These are phyloP conservation scores for peach (Prunus persica) DNA, from an alignment of 306 rosid species.

Conservation along the genomic window DNA sequence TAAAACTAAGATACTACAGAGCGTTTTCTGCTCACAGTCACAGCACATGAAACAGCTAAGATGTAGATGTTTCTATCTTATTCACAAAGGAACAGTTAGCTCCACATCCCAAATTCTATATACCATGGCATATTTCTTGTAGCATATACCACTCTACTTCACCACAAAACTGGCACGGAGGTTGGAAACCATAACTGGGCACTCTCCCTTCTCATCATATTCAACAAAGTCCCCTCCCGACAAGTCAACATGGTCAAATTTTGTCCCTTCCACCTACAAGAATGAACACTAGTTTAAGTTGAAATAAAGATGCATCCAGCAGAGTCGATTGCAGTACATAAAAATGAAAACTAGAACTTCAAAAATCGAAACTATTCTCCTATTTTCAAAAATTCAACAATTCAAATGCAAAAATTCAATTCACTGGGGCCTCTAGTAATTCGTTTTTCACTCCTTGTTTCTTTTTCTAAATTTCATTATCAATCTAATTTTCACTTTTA, in stretches of 20 bases:
- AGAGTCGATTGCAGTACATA: background rate
- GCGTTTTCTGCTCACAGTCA: background rate
- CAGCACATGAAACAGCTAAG: slow-evolving; percentile 11
- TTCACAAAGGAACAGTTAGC: slow-evolving; percentile 22
- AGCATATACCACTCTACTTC: slow-evolving; percentile 27
- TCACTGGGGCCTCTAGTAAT: background rate
- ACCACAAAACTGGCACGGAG: slow-evolving; percentile 62
- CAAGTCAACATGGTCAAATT: slow-evolving; percentile 70
- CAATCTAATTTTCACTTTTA: background rate
- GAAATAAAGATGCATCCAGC: background rate
- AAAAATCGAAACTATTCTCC: background rate
- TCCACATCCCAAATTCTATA: slow-evolving; percentile 13
- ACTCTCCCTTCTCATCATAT: slow-evolving; percentile 89
- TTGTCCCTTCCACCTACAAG: slow-evolving; percentile 65
- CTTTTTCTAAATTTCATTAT: background rate
- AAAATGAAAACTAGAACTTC: background rate
- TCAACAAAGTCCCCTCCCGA: slow-evolving; percentile 70
- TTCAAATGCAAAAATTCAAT: background rate
- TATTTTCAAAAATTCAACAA: background rate
- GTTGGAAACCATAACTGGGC: slow-evolving; percentile 78
- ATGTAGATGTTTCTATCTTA: slow-evolving; percentile 8
- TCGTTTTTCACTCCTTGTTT: background rate
- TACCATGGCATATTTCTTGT: slow-evolving; percentile 12
- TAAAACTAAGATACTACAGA: background rate
- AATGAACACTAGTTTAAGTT: slow-evolving; percentile 12